Base-by-base conservation (phyloP, 352 stramenopile genomes). In the Phytophthora cactorum region DNA sequence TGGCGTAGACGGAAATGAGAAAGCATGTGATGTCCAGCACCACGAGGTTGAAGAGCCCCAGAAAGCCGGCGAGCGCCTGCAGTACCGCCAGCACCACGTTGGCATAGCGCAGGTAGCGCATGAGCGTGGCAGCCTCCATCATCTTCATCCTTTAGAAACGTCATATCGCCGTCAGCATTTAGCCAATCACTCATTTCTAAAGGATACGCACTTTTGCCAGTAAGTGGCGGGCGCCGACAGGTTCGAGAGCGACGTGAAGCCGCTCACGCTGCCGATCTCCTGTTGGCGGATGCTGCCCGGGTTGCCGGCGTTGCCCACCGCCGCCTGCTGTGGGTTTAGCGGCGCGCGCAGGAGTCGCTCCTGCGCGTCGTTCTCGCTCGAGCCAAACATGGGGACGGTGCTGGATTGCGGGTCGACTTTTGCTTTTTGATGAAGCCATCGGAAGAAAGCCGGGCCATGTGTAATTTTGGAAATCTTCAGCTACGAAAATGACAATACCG, bases 11-110 rank as follows among this genome's bases (percentile, higher is more conserved):
- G 10, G 86, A 92, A 61, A 96, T 94, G 59, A 96, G 68, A 58
- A 96, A 96, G 71, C 81, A 92, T 63, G 88, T 96, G 70, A 96
- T 78, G 66, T 96, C 86, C 60, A 96, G 83, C 69, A 84, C 77
- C 50, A 91, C 81, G 66, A 96, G 75, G 63, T 96, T 87, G 61
- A 96, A 96, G 45, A 96, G 83, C 17, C 88, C 88, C 51, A 93
- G 64, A 70, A 96, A 95, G 25, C 88, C 88, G 14, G 86, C 84
- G 58, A 96, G 79, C 45, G 86, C 84, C 63, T 95, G 88, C 31
- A 96, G 78, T 52, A 91, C 75, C 60, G 88, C 84, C 44, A 96
- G 72, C 17, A 93, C 56, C 41, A 95, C 85, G 66, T 96, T 96
- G 15, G 90, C 70, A 71, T 95, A 95, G 63, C 88, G 86, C 63